phyloP scores from a whole-genome alignment of 163 green algal genomes.

The Coccomyxa subellipsoidea region DNA sequence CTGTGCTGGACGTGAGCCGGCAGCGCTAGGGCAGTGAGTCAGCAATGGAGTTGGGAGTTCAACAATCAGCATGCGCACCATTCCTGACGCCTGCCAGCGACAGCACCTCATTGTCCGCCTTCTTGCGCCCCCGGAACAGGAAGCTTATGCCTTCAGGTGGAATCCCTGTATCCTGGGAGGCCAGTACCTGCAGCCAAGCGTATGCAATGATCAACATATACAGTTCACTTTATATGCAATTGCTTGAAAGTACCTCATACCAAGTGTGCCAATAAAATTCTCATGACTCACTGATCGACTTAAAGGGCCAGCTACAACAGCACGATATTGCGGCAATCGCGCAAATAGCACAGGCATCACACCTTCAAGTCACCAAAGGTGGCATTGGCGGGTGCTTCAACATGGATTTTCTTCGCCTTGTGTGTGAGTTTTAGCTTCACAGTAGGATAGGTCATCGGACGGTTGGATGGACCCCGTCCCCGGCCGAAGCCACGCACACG shows the following conservation, averaged over 20 bases:
- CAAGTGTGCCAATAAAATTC: too few species aligned
- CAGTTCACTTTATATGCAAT: background rate
- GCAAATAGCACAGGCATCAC: background rate
- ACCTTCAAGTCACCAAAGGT: constrained; percentile 7
- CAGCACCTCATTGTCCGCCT: background rate
- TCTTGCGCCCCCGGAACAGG: background rate
- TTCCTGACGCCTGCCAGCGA: background rate
- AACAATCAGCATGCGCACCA: background rate
- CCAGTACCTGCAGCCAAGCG: background rate
- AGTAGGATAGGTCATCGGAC: background rate
- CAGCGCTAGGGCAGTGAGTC: too few species aligned
- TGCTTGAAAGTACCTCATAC: too few species aligned
- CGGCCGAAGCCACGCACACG: background rate
- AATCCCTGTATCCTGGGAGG: background rate
- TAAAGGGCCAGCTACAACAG: too few species aligned
- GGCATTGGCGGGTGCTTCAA: background rate
- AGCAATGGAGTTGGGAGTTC: too few species aligned
- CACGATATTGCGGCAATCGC: background rate
- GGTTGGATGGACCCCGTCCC: background rate
- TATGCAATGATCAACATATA: background rate
- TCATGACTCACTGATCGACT: too few species aligned
- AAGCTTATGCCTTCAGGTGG: background rate
- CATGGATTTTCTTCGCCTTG: background rate
- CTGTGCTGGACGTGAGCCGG: background rate
- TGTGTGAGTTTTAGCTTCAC: constrained; percentile 6